Base-by-base conservation (phyloP, 2,329 filamentous ascomycete species). In the Ophiosphaerella korrae region DNA sequence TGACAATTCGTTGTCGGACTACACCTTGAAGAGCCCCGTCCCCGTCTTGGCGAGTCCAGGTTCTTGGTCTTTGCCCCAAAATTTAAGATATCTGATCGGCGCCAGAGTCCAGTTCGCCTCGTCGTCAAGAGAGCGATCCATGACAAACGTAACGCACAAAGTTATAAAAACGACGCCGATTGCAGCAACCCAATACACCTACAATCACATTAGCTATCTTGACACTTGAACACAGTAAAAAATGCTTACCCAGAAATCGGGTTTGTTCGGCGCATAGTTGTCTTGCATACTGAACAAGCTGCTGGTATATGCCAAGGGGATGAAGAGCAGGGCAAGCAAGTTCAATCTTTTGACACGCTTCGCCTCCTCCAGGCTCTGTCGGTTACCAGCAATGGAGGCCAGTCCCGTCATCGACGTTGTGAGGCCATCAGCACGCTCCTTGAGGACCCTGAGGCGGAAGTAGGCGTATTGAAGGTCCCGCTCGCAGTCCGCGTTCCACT, bases 261-360 rank as follows among this genome's bases (percentile, higher is more conserved):
- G 43, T 11, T 60, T 57, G n/a, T 66, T 66, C 1, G 69, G 68
- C 6, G 64, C 62, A 34, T 60, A 72, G 1, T 57, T 48, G 40
- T 71, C 66, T 40, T 68, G 62, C 69, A 72, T 72, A 48, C 68
- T 70, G 48, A 72, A 72, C 11, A 72, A 37, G 24, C 56, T 62
- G 23, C 59, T 64, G 3, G 67, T 71, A 41, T 71, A 72, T 1
- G 68, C 68, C 2, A 72, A 45, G 0, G 70, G 70, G n/a, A 71
- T 69, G 51, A 71, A 72, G 3, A 71, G 29, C 3, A 72, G 42
- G 2, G 68, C 70, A 7, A 72, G 62, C 3, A 71, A 33, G 18
- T 70, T 72, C 4, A 72, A 53, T 3, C 67, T 58, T 53, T 72
- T 71, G 11, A 69, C 63, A 2, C 68, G 65, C 44, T 71, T 72